Evolutionary conservation across 768 basidiomycete species (phyloP), one percentile per base, ranked within the genome.

Genomic region (Mrakia frigida): DNA sequence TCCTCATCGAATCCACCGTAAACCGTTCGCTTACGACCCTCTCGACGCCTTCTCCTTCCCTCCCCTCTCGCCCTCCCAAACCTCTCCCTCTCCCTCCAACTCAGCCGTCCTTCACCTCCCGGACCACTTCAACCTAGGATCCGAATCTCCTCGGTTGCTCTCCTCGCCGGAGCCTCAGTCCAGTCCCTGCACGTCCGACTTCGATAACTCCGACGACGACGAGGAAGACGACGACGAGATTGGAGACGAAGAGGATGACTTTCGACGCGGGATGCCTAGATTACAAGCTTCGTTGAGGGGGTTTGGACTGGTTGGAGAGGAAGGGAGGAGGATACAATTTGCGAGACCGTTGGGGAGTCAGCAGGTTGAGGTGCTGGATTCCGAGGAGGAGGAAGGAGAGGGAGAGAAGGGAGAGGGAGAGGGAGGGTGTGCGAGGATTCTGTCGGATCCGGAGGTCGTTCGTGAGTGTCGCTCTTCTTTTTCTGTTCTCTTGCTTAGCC

Each of bases 191-290:
- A 68, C 65, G 35, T 68, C 65, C 3, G 65, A 68, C 37, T 68
- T 68, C 35, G 35, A 25, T 11, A 14, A 35, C 37, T 21, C 6
- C 65, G 37, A n/a, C 6, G 65, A 37, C 6, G 7, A 41, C 31
- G 61, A 37, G 3, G 39, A 68, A 11, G 35, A 65, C 63, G 63
- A 65, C 2, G 11, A 35, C 18, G 65, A 68, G 0, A 21, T 65
- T 11, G 63, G 46, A 50, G 56, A 43, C 14, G 37, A 37, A 18
- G 65, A 68, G 16, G 65, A 68, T 25, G 11, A 23, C 2, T 68
- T 43, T n/a, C 35, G 65, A 68, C 65, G 35, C 18, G 65, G 65
- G 39, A 68, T 68, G 65, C 65, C 65, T n/a, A 43, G 65, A 23
- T 23, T 68, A 25, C 65, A 68, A 18, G 35, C 65, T 6, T 43